Percentiles rank a stretch among this genome's conserved stretches.
These are phyloP conservation scores for Saturnispora quitensis DNA, from an alignment of 805 yeast species.

Conservation along the genomic window DNA sequence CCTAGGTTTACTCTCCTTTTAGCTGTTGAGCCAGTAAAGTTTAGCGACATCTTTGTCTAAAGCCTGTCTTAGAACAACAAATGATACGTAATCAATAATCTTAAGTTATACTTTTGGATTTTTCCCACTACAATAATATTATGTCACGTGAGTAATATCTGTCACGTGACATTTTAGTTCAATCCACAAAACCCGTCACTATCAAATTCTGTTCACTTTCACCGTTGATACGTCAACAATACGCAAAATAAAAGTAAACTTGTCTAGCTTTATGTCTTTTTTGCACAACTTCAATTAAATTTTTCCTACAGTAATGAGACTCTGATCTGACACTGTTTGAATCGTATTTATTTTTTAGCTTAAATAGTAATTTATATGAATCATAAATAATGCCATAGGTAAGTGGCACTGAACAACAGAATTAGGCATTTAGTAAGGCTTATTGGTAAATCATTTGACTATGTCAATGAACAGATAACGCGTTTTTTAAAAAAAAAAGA, in stretches of 20 bases:
- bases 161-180: not conserved
- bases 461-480: not conserved
- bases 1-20: conserved; percentile 43
- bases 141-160: not conserved
- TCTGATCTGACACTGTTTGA: too few species aligned
- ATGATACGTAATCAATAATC: not conserved
- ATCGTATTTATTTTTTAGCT: too few species aligned
- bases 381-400: too few species aligned
- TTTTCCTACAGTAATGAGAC: too few species aligned
- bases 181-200: too few species aligned
- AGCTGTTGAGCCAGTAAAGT: conserved; percentile 28
- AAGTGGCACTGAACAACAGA: not conserved
- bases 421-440: not conserved
- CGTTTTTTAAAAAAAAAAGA: not conserved
- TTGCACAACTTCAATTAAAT: too few species aligned
- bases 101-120: not conserved
- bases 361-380: too few species aligned
- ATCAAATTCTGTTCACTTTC: too few species aligned
- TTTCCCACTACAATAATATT: not conserved
- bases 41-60: conserved; percentile 17
- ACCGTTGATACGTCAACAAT: too few species aligned
- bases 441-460: not conserved
- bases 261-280: too few species aligned
- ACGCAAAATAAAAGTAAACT: too few species aligned
- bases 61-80: not conserved